Evolutionary conservation across 2,329 filamentous ascomycete species (phyloP), one percentile per base, ranked within the genome.

Genomic region (Microdochium trichocladiopsis): DNA sequence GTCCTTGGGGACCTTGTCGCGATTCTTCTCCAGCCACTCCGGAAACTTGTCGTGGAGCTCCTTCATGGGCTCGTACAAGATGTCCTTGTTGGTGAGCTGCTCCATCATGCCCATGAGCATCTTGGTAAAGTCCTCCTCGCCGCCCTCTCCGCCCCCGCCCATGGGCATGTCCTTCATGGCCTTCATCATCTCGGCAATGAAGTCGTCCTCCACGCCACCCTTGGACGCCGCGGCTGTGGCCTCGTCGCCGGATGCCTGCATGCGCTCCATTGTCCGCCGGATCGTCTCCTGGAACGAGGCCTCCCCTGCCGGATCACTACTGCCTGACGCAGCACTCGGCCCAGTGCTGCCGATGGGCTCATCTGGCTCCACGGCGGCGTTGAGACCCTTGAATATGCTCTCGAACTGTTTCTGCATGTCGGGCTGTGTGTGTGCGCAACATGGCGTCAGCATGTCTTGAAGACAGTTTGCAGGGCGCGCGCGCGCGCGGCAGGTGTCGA

Each of bases 81-180:
- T 96, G 60, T 97, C 94, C 75, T 96, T 97, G 70, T 95, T 96
- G 3, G 94, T 97, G 57, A 99, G 79, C 69, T 99, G 92, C 72
- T 97, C 90, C 93, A 99, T 97, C 90, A 97, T 96, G 51, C 88
- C 89, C 79, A 95, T 83, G 54, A 99, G 81, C 84, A 97, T 90
- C 72, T 95, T 93, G 53, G 90, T 91, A 62, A 97, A 88, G 60
- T 95, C 91, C 61, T 94, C 91, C 52, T 96, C 90, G 54, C 74
- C 75, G 14, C 74, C 77, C 31, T 74, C 76, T n/a, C n/a, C n/a
- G 2, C 75, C 79, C 10, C 69, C 76, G 5, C 71, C 74, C 1
- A 75, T 69, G 23, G 78, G 79, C 8, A 83, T 78, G 22, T 80
- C 79, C 62, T 90, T 87, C 73, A 96, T 86, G 56, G 94, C 88